Evolutionary conservation across 2,329 filamentous ascomycete species (phyloP).

Genomic region (Alternaria tenuissima): DNA sequence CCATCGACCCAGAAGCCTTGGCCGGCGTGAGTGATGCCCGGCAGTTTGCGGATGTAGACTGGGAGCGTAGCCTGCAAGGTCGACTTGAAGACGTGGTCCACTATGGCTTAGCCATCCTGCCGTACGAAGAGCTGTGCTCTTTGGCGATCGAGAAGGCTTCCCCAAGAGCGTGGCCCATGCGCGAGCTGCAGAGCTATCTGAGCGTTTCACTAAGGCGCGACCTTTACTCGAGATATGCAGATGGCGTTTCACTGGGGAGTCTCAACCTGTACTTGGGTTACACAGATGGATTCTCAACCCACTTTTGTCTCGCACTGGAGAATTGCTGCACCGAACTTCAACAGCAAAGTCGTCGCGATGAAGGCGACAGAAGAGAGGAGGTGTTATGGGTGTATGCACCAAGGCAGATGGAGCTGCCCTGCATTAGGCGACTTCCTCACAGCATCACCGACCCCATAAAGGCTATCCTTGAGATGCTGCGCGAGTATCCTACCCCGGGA

Average conservation of each 20-base stretch:
- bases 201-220: neutral
- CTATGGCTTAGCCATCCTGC: neutral
- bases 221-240: neutral
- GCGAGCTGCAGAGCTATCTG: neutral
- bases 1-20: neutral
- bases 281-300: neutral
- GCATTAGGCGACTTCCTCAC: neutral
- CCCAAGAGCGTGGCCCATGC: neutral
- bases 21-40: neutral
- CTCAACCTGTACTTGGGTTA: neutral
- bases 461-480: neutral
- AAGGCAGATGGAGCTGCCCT: neutral
- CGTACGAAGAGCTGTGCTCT: slow-evolving; percentile 1
- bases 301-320: neutral
- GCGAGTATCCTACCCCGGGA: neutral
- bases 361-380: neutral
- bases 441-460: slow-evolving; percentile 3
- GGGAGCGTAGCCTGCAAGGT: neutral
- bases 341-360: neutral
- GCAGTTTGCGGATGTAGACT: neutral
- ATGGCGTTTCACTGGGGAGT: neutral
- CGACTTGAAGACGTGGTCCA: neutral
- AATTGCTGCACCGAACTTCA: neutral
- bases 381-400: neutral
- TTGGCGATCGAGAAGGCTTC: neutral